phyloP scores from a whole-genome alignment of 306 rosid species.

The Phaseolus lunatus region DNA sequence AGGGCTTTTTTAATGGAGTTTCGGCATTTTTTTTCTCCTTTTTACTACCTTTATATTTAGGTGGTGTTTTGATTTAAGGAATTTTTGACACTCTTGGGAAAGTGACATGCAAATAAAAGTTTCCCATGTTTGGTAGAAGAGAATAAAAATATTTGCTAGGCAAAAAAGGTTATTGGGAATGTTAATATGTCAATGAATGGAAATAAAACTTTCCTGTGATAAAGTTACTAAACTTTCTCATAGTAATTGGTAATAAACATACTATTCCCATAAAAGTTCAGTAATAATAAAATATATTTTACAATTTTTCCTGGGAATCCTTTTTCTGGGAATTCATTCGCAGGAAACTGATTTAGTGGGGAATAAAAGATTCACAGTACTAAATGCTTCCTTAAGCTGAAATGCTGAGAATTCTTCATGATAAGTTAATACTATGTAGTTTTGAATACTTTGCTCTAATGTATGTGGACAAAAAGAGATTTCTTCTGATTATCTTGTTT shows the following conservation, averaged over 20 bases:
- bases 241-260: not conserved
- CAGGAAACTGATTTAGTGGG: not conserved
- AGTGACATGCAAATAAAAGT: not conserved
- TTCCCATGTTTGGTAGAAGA: not conserved
- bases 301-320: not conserved
- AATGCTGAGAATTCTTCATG: slow-evolving; percentile 2
- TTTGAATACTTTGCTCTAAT: slow-evolving; percentile 15
- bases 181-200: not conserved
- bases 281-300: not conserved
- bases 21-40: not conserved
- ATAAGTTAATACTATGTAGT: slow-evolving; percentile 11
- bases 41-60: not conserved
- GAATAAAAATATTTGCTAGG: not conserved
- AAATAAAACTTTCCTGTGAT: not conserved
- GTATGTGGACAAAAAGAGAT: not conserved
- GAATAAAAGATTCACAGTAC: not conserved
- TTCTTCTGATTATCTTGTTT: slow-evolving; percentile 9
- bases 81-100: not conserved
- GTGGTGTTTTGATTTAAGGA: not conserved
- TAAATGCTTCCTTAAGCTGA: not conserved
- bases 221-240: not conserved
- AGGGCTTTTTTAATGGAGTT: slow-evolving; percentile 43
- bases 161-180: not conserved
- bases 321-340: not conserved
- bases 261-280: not conserved